phyloP scores from a whole-genome alignment of 257 asterid species.

The Nicotiana sylvestris region DNA sequence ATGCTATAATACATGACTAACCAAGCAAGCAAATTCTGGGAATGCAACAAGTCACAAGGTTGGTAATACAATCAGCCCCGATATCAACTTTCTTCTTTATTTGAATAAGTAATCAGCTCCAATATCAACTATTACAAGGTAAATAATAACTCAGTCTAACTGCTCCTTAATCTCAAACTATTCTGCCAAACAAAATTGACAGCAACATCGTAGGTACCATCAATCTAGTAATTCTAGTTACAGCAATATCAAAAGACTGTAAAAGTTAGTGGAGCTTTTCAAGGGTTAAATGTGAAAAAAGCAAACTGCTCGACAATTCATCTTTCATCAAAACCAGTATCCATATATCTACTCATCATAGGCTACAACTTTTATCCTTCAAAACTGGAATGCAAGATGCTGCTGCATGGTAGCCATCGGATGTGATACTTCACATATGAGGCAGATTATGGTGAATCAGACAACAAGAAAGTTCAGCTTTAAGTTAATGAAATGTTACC shows the following conservation, averaged over 20 bases:
- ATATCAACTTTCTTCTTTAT: too few relatives aligned
- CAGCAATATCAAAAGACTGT: not conserved
- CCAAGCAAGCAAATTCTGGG: too few relatives aligned
- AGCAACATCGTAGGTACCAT: not conserved
- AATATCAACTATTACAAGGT: too few relatives aligned
- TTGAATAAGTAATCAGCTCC: too few relatives aligned
- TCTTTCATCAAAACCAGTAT: not conserved
- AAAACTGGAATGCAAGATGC: not conserved
- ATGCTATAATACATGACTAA: too few relatives aligned
- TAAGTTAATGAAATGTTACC: not conserved
- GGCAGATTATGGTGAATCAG: not conserved
- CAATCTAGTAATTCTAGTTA: not conserved
- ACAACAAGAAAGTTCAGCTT: not conserved
- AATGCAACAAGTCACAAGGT: too few relatives aligned
- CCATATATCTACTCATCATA: not conserved
- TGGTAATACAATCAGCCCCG: too few relatives aligned
- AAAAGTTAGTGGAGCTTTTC: not conserved
- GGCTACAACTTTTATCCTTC: not conserved
- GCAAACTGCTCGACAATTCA: not conserved
- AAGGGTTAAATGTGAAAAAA: not conserved
- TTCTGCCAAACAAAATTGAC: not conserved
- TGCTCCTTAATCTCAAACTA: too few relatives aligned
- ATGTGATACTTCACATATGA: not conserved
- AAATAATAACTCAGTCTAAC: too few relatives aligned
- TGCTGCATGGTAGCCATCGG: not conserved